These are phyloP conservation scores for Erysimum cheiri DNA, from an alignment of 441 rosid species.

Conservation along the genomic window DNA sequence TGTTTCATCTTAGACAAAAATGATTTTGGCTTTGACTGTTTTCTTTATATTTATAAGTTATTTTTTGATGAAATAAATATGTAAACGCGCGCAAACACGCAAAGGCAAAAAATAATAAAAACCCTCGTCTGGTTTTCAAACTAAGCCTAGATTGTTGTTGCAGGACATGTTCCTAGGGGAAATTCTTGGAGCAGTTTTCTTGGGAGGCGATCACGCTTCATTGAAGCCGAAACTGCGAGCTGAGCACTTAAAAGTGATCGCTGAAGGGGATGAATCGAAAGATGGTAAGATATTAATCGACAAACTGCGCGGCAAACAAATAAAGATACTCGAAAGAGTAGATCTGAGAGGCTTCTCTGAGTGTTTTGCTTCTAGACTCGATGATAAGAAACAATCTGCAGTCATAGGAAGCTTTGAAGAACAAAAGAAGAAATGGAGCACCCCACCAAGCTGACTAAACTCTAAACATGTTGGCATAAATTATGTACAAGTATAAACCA, in stretches of 20 bases:
- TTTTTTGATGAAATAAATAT: too few relatives aligned
- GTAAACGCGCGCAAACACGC: neutral
- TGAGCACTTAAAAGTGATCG: slow-evolving; percentile 55
- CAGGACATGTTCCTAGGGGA: slow-evolving; percentile 89
- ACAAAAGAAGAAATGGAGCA: slow-evolving; percentile 68
- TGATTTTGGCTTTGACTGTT: neutral
- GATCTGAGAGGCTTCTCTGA: slow-evolving; percentile 52
- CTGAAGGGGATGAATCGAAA: slow-evolving; percentile 58
- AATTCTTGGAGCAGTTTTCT: slow-evolving; percentile 70
- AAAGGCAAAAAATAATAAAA: neutral
- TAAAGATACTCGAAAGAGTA: slow-evolving; percentile 55
- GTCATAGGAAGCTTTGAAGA: slow-evolving; percentile 74
- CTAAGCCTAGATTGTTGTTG: slow-evolving; percentile 25
- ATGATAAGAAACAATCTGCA: slow-evolving; percentile 66
- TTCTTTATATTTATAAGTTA: too few relatives aligned
- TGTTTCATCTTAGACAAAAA: neutral
- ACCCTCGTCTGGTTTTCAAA: slow-evolving; percentile 6
- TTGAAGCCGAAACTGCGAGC: slow-evolving; percentile 49
- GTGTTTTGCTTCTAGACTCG: slow-evolving; percentile 54
- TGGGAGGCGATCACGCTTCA: slow-evolving; percentile 50
- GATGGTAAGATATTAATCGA: slow-evolving; percentile 62
- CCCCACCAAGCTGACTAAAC: slow-evolving; percentile 40
- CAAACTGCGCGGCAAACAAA: slow-evolving; percentile 42
- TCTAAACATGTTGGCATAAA: slow-evolving; percentile 1
- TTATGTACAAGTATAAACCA: slow-evolving; percentile 4